phyloP scores from a whole-genome alignment of 2,329 filamentous ascomycete genomes.

The Epichloe brachyelytri region DNA sequence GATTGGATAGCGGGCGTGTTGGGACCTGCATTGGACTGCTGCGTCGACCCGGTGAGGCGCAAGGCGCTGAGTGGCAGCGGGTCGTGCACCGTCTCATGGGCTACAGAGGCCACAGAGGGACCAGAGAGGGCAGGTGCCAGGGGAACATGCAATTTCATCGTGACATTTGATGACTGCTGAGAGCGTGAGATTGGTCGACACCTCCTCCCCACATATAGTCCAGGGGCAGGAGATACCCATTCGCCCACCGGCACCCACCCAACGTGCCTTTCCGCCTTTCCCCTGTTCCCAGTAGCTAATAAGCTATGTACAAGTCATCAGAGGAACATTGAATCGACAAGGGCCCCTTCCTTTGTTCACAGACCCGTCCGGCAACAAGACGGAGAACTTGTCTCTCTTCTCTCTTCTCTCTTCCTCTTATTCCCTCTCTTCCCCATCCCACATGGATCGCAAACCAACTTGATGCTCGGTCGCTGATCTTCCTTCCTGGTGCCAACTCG shows the following conservation, averaged over 20 bases:
- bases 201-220: too few relatives aligned
- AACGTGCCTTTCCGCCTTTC: neutral
- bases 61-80: conserved; percentile 1
- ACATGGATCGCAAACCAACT: neutral
- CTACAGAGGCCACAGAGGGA: too few relatives aligned
- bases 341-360: neutral
- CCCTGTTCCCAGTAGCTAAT: too few relatives aligned
- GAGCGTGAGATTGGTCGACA: too few relatives aligned
- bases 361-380: neutral
- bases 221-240: neutral
- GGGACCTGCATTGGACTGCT: conserved; percentile 8
- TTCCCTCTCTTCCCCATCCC: neutral
- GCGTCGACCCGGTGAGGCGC: neutral
- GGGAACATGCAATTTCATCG: neutral
- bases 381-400: neutral
- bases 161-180: neutral
- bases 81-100: neutral
- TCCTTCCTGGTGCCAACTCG: neutral
- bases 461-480: neutral
- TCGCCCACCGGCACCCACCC: too few relatives aligned
- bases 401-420: neutral
- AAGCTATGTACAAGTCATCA: neutral
- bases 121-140: too few relatives aligned
- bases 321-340: neutral
- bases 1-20: conserved; percentile 4